phyloP scores from a whole-genome alignment of 2,329 filamentous ascomycete genomes.

The Rhytidhysteron rufulum region DNA sequence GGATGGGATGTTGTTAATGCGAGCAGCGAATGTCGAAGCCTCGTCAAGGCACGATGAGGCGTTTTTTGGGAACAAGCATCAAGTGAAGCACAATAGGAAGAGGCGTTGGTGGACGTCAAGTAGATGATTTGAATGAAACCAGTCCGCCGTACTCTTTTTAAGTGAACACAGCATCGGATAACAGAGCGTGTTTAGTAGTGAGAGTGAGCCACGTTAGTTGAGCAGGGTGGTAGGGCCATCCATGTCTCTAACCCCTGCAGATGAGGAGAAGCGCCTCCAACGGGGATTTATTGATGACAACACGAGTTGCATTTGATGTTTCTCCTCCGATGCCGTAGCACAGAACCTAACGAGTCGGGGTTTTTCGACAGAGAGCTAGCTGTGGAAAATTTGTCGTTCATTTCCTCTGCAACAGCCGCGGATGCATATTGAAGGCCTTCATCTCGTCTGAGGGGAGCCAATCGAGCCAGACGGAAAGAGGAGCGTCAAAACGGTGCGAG shows the following conservation, averaged over 20 bases:
- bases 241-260: neutral
- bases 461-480: neutral
- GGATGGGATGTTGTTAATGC: slow-evolving; percentile 1
- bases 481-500: neutral
- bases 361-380: too few species aligned
- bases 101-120: neutral
- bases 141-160: too few species aligned
- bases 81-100: neutral
- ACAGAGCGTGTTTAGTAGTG: too few species aligned
- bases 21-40: neutral
- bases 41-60: slow-evolving; percentile 2
- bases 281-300: too few species aligned
- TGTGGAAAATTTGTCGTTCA: neutral
- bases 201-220: neutral
- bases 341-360: too few species aligned
- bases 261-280: too few species aligned
- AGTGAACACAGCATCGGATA: too few species aligned
- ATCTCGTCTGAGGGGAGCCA: slow-evolving; percentile 3
- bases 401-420: neutral
- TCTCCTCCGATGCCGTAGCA: too few species aligned
- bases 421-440: neutral
- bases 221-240: neutral
- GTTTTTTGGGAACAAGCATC: neutral
- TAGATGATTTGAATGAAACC: neutral
- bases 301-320: too few species aligned